Evolutionary conservation across 2,329 filamentous ascomycete genomes (phyloP).

Genomic region (Aspergillus brunneoviolaceus): DNA sequence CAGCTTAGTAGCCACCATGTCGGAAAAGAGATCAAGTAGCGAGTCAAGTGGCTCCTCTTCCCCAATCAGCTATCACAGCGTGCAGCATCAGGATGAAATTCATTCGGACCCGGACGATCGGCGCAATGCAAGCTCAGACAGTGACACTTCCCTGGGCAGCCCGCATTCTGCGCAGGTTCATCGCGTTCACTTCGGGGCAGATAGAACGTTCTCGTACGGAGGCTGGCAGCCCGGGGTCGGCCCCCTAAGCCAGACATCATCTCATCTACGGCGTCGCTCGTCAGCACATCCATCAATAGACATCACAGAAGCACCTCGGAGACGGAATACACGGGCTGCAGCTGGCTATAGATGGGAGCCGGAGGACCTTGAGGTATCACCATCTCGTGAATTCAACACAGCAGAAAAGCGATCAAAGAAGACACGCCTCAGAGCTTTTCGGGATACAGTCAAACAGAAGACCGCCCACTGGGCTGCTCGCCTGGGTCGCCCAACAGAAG

Average conservation of each 20-base stretch:
- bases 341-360: neutral
- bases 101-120: neutral
- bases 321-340: neutral
- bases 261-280: conserved; percentile 1
- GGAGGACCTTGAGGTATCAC: neutral
- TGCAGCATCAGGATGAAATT: neutral
- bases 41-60: neutral
- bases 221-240: neutral
- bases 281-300: neutral
- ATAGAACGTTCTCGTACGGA: conserved; percentile 1
- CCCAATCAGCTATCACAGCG: conserved; percentile 4
- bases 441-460: neutral
- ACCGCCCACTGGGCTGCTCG: neutral
- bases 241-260: neutral
- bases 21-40: neutral
- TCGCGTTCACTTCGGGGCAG: conserved; percentile 3
- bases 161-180: neutral
- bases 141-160: neutral
- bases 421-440: conserved; percentile 1
- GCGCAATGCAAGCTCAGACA: neutral
- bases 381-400: neutral
- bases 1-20: neutral
- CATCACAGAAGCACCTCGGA: neutral
- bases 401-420: neutral
- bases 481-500: conserved; percentile 1